Evolutionary conservation across 805 yeast genomes (phyloP), one percentile per base, ranked within the genome.

Genomic region (Cyberlindnera petersonii): DNA sequence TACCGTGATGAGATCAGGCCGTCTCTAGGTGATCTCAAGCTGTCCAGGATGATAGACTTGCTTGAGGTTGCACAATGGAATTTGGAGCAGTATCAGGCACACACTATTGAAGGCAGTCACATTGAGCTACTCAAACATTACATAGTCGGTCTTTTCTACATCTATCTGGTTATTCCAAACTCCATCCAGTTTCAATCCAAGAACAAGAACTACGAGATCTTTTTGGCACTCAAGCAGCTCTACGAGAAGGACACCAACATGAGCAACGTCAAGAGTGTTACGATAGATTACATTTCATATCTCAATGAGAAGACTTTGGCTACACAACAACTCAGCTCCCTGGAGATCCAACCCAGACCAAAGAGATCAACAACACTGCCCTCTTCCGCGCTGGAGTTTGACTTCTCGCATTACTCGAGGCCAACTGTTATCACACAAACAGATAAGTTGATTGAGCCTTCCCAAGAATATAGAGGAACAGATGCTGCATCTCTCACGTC

Each of bases 101-200:
- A 46, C 11, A 42, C 59, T 20, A 29, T 38, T 2, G 24, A 40
- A 1, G 53, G 49, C 2, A 40, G 48, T 7, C 44, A 47, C 27
- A 52, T 55, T 14, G 59, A 58, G 40, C 59, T 63, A 10, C 44
- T 67, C 27, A 52, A 53, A 24, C 57, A 60, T 16, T 66, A 53
- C 39, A 60, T 65, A 8, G 54, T 64, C 7, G 71, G 71, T 2
- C 54, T 65, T 31, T 61, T 60, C 42, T 63, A 63, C 37, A 40
- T 67, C 3, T 64, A 55, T 44, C 48, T 64, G 19, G 59, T 65
- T 9, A 60, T 67, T 11, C 72, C 72, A 10, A 57, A 48, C 26
- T 65, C 69, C 5, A 61, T 61, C 22, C 70, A 66, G 43, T 67
- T 65, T 39, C 67, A 64, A 40, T 53, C 66, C 20, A 63, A 61